phyloP scores from a whole-genome alignment of 306 rosid species.

The Cucumis melo region DNA sequence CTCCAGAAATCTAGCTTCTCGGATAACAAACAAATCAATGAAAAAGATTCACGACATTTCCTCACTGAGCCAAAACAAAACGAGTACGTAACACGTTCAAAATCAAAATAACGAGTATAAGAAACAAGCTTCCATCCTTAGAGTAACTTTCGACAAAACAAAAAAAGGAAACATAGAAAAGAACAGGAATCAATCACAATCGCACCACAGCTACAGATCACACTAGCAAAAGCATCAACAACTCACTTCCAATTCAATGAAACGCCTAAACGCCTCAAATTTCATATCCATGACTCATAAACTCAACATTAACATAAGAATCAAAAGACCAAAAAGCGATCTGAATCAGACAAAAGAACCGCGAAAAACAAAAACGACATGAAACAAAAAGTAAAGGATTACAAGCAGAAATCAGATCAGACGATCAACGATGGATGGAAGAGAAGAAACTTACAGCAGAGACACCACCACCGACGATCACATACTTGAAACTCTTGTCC shows the following conservation, averaged over 20 bases:
- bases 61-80: not conserved
- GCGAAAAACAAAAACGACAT: not conserved
- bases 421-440: not conserved
- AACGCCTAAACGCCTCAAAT: not conserved
- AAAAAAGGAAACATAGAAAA: not conserved
- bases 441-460: conserved; percentile 56
- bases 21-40: not conserved
- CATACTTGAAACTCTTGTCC: conserved; percentile 60
- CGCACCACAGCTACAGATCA: not conserved
- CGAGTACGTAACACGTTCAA: not conserved
- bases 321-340: not conserved
- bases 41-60: not conserved
- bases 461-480: conserved; percentile 88
- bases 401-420: not conserved
- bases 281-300: not conserved
- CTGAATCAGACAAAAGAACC: not conserved
- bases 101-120: not conserved
- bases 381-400: not conserved
- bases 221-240: not conserved
- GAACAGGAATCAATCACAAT: not conserved
- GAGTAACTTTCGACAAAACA: not conserved
- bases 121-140: not conserved
- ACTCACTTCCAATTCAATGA: not conserved
- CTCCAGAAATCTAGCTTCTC: not conserved
- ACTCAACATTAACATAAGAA: not conserved